Evolutionary conservation across 257 asterid species (phyloP).

Genomic region (Linderniella brevidens): DNA sequence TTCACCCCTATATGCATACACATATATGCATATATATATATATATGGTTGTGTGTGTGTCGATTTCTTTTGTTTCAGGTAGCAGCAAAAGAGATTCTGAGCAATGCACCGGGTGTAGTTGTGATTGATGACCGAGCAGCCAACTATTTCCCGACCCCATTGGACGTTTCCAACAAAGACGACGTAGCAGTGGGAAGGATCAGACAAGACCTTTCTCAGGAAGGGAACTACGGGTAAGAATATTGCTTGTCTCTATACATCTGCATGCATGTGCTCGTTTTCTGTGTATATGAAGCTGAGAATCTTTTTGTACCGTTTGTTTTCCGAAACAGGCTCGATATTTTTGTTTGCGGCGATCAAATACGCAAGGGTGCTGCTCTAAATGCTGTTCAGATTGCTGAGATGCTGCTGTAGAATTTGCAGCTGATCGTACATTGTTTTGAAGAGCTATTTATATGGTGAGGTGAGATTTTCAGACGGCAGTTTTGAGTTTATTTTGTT

Average conservation of each 20-base stretch:
- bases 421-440: too few relatives aligned
- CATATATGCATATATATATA: neutral
- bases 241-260: neutral
- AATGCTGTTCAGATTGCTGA: conserved; percentile 85
- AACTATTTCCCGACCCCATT: conserved; percentile 76
- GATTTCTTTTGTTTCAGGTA: conserved; percentile 13
- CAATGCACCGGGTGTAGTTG: conserved; percentile 65
- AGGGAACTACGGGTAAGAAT: conserved; percentile 62
- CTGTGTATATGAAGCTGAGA: neutral
- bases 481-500: too few relatives aligned
- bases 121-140: conserved; percentile 73
- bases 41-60: neutral
- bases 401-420: conserved; percentile 33
- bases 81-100: conserved; percentile 63
- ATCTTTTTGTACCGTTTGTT: neutral
- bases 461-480: too few relatives aligned
- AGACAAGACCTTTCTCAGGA: conserved; percentile 78
- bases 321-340: conserved; percentile 52
- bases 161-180: conserved; percentile 70
- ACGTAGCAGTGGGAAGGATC: conserved; percentile 89
- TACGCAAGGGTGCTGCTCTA: too few relatives aligned
- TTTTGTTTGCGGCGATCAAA: too few relatives aligned
- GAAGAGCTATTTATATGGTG: too few relatives aligned
- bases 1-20: too few relatives aligned
- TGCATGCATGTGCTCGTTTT: neutral